Evolutionary conservation across 495 filamentous ascomycete genomes (phyloP), one percentile per base, ranked within the genome.

Genomic region (Annulohypoxylon moriforme): DNA sequence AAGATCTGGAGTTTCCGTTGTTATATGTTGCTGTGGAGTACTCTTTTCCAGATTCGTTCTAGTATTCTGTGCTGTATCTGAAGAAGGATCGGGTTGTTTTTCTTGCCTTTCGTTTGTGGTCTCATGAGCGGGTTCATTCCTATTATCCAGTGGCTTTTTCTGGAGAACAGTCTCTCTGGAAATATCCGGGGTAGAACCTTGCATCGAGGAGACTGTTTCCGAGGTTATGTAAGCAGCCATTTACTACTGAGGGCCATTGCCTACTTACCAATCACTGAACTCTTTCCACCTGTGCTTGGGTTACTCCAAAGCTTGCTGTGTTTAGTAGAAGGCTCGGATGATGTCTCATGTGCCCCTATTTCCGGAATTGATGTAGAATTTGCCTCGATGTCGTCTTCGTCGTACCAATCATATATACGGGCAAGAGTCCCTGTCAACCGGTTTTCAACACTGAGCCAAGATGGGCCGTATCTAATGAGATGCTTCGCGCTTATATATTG

Each of bases 241-340:
- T 8, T 49, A 25, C 20, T 10, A 11, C 27, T 1, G 11, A 22
- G 46, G 6, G 18, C 27, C 3, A 25, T 24, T 7, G 20, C 11
- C 14, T 3, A 49, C 46, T 27, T 11, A 49, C 46, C 3, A 25
- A 49, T 49, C 10, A 7, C 24, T 10, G 46, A 49, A 49, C 46
- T 49, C 7, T 1, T 0, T n/a, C 46, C 24, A 25, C 20, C 46
- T 22, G 20, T 22, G 10, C 46, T 44, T 44, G 40, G 40, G 7
- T 44, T 25, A 11, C 20, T 49, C 46, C 46, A 49, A 10, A 49
- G 18, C 22, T 49, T 49, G 46, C 46, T 49, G 46, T 49, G 46
- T 1, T 25, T 24, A 14, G 46, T 49, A 3, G 46, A 49, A 10
- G 46, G 6, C 10, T 49, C 46, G 10, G 46, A 49, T 7, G 18